These are phyloP conservation scores for Vitis hybrid DNA, from an alignment of 177 flowering plant species.

Conservation along the genomic window DNA sequence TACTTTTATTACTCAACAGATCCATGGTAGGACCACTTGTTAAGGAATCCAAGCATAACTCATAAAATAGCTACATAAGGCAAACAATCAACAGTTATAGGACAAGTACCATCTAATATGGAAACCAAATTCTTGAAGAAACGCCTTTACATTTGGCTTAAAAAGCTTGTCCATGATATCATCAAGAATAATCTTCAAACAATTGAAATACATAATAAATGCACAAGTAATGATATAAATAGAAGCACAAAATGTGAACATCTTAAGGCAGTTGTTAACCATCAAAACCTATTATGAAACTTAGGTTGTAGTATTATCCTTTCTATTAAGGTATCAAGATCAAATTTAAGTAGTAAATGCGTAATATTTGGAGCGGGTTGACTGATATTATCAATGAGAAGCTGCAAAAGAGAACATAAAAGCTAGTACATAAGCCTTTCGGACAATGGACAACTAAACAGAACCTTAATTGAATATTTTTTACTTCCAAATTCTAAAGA, in stretches of 20 bases:
- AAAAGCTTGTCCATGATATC: conserved; percentile 80
- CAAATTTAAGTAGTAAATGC: too few relatives aligned
- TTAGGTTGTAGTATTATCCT: too few relatives aligned
- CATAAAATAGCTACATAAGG: conserved; percentile 74
- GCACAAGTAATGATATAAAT: background rate
- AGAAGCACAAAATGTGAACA: too few relatives aligned
- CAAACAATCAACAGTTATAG: conserved; percentile 9
- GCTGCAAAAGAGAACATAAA: conserved; percentile 42
- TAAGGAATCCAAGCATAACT: conserved; percentile 84
- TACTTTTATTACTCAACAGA: conserved; percentile 71
- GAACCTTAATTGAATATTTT: too few relatives aligned
- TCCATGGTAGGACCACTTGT: conserved; percentile 82
- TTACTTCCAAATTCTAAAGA: too few relatives aligned
- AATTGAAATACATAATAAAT: conserved; percentile 44
- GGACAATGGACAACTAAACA: background rate
- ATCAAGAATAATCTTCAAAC: conserved; percentile 83
- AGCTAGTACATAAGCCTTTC: background rate
- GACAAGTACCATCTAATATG: conserved; percentile 50
- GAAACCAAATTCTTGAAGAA: conserved; percentile 85
- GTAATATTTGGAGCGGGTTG: too few relatives aligned
- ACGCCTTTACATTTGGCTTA: conserved; percentile 76
- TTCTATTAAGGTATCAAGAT: too few relatives aligned
- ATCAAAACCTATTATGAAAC: too few relatives aligned
- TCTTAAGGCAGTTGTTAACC: too few relatives aligned
- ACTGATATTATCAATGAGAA: conserved; percentile 74